Evolutionary conservation across 768 basidiomycete species (phyloP).

Genomic region (Leccinum broughii): DNA sequence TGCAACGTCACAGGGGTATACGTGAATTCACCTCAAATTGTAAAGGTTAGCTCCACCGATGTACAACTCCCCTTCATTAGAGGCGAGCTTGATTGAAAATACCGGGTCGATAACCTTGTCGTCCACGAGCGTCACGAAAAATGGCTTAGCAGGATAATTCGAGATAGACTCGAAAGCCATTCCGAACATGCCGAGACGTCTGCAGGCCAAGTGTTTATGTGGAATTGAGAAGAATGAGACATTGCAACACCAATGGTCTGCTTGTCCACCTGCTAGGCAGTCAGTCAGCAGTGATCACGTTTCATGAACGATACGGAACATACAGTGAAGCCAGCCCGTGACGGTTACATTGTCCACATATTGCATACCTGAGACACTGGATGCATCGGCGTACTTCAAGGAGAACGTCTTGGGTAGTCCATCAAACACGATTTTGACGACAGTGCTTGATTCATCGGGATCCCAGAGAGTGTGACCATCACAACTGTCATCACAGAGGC

Average conservation of each 20-base stretch:
- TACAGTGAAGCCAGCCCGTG: background rate
- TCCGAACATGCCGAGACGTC: background rate
- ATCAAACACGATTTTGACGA: background rate
- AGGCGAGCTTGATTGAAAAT: background rate
- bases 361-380: background rate
- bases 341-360: background rate
- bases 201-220: background rate
- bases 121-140: background rate
- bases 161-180: background rate
- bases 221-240: background rate
- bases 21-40: background rate
- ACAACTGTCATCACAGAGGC: background rate
- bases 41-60: background rate
- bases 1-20: background rate
- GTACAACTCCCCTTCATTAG: background rate
- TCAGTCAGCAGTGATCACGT: background rate
- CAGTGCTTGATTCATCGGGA: background rate
- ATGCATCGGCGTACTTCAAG: background rate
- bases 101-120: background rate
- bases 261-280: background rate
- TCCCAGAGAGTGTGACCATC: background rate
- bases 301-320: background rate
- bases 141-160: background rate
- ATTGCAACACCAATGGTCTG: background rate
- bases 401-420: background rate